These are phyloP conservation scores for Rhodosporidiobolus odoratus DNA, from an alignment of 768 basidiomycete species.

Conservation along the genomic window DNA sequence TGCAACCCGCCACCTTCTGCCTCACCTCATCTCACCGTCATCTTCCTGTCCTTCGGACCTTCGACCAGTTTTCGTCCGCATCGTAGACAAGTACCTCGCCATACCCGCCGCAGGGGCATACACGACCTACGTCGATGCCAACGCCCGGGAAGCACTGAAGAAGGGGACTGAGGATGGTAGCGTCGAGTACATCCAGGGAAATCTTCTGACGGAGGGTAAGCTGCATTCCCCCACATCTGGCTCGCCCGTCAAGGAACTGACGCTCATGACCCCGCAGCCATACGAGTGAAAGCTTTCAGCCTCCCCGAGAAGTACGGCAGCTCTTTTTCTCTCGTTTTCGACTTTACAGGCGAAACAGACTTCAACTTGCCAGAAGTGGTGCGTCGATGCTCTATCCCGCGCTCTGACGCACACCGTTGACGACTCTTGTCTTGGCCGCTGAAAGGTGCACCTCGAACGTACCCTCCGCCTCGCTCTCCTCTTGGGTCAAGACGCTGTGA, in stretches of 20 bases:
- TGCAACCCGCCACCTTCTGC: slow-evolving; percentile 24
- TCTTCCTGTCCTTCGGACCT: neutral
- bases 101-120: slow-evolving; percentile 19
- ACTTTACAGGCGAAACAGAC: slow-evolving; percentile 32
- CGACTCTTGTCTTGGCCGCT: neutral
- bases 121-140: slow-evolving; percentile 21
- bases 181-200: slow-evolving; percentile 29
- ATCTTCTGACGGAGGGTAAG: slow-evolving; percentile 24
- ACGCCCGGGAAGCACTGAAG: neutral
- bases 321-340: slow-evolving; percentile 22
- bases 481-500: slow-evolving; percentile 15
- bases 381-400: neutral
- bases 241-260: too few relatives aligned
- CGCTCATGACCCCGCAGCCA: slow-evolving; percentile 9
- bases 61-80: neutral
- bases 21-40: slow-evolving; percentile 17
- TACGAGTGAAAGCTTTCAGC: slow-evolving; percentile 15
- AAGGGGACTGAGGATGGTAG: neutral
- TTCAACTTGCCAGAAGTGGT: slow-evolving; percentile 20
- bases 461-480: slow-evolving; percentile 25
- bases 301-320: slow-evolving; percentile 18
- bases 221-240: too few relatives aligned
- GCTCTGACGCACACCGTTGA: neutral
- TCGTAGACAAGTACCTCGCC: slow-evolving; percentile 25
- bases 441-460: slow-evolving; percentile 29